Percentiles rank a stretch among this genome's conserved stretches.
These are phyloP conservation scores for Phaeosphaeria sp. DNA, from an alignment of 2,329 filamentous ascomycete genomes.

Conservation along the genomic window DNA sequence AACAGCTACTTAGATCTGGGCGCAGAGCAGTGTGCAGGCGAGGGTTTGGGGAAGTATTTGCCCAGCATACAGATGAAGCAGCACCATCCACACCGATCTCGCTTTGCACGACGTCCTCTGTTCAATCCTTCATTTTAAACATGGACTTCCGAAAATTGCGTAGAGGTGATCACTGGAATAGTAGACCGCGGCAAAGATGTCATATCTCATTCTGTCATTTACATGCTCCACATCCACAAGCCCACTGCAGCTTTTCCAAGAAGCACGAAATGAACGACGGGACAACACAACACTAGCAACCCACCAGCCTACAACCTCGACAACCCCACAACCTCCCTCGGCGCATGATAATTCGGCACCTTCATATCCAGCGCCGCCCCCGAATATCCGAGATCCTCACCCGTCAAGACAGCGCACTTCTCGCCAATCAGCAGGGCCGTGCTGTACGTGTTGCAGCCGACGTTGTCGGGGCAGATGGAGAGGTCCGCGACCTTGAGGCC, in stretches of 20 bases:
- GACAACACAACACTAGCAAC: background rate
- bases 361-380: slow-evolving; percentile 79
- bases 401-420: slow-evolving; percentile 73
- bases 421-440: slow-evolving; percentile 78
- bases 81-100: no score
- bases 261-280: background rate
- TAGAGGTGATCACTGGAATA: no score
- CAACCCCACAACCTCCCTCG: slow-evolving; percentile 51
- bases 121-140: no score
- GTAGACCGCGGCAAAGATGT: background rate
- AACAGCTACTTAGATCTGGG: no score
- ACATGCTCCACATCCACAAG: background rate
- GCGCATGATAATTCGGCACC: slow-evolving; percentile 61
- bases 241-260: background rate
- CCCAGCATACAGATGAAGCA: no score
- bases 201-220: background rate
- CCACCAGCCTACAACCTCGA: slow-evolving; percentile 2
- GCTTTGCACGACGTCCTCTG: no score
- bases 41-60: no score
- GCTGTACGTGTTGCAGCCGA: slow-evolving; percentile 67
- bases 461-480: slow-evolving; percentile 79
- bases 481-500: slow-evolving; percentile 79
- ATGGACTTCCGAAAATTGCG: no score
- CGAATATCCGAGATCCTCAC: slow-evolving; percentile 76
- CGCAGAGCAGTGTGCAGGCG: no score